A percentile compares a stretch with the other conserved stretches of the same genome.
Conservation (phyloP, 495 filamentous ascomycete species). For the Pyrenopolyporus hunteri region DNA sequence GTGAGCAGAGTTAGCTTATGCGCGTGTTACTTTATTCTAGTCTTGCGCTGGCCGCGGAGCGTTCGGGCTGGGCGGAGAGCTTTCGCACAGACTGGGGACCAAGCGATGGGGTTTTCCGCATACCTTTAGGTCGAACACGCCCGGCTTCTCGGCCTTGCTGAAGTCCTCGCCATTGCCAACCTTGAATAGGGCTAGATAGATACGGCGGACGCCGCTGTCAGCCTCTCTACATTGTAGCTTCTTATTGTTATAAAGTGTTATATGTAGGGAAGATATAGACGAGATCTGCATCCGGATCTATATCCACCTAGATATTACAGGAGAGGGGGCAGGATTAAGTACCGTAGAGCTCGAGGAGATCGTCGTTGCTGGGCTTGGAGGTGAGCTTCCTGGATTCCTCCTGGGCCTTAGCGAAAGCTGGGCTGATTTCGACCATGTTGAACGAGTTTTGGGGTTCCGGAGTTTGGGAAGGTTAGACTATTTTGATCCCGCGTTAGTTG, state of each 20-base stretch:
- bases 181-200: constrained; percentile 57
- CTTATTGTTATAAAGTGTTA: too few relatives aligned
- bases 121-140: constrained; percentile 66
- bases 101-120: constrained; percentile 2
- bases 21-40: background rate
- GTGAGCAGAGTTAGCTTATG: background rate
- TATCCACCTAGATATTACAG: background rate
- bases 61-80: background rate
- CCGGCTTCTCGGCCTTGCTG: constrained; percentile 49
- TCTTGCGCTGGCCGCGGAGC: background rate
- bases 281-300: background rate
- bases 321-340: constrained; percentile 11
- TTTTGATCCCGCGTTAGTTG: constrained; percentile 15
- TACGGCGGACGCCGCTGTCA: constrained; percentile 4
- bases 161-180: constrained; percentile 57
- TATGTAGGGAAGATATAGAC: too few relatives aligned
- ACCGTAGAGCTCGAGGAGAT: constrained; percentile 62
- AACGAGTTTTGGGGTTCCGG: constrained; percentile 3
- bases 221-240: background rate
- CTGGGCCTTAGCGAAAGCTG: constrained; percentile 65
- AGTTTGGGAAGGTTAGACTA: constrained; percentile 1
- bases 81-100: background rate
- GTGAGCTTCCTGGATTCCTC: constrained; percentile 69
- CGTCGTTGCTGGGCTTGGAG: constrained; percentile 61
- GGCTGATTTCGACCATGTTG: constrained; percentile 51